Evolutionary conservation across 2,329 filamentous ascomycete genomes (phyloP), one percentile per base, ranked within the genome.

Genomic region (Dactylellina haptotyla): DNA sequence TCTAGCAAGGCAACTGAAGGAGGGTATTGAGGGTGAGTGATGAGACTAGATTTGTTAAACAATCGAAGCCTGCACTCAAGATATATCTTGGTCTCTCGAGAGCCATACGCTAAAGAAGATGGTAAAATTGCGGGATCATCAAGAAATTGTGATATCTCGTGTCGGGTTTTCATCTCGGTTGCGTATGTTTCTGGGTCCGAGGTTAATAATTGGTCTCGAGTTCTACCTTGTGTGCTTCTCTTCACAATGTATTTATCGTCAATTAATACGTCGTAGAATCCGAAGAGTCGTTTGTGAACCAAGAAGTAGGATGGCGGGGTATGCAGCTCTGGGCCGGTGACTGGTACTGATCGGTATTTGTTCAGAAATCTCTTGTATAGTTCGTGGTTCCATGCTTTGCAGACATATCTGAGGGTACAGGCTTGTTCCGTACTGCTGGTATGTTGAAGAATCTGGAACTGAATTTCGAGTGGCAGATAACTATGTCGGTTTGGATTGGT

Each of bases 251-350:
- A 30, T 10, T n/a, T 18, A 18, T 20, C 20, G 16, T n/a, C 54
- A 14, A 59, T 14, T 16, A 2, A 14, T 5, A 23, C 14, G 9
- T 62, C 57, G 57, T 62, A 48, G 2, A 37, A 28, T 12, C 25
- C 20, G 18, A 25, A 62, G 4, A 62, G 28, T 5, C n/a, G n/a
- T 48, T 62, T 41, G 20, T 62, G 57, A 30, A 62, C 57, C 1
- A 62, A 28, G 18, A 62, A 37, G 25, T 37, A 48, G 12, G 37
- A 51, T 16, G 2, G 20, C 10, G 14, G 23, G n/a, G 18, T 28
- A 43, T 62, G 5, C 8, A 10, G 1, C 3, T 51, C 43, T 8
- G 43, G 57, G 14, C 37, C 41, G 8, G 23, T 23, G 30, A 41
- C 50, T 9, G 8, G 16, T 2, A 62, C 12, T 2, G 30, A 18